Base-by-base conservation (phyloP, 2,329 filamentous ascomycete genomes). In the Phialophora chinensis region DNA sequence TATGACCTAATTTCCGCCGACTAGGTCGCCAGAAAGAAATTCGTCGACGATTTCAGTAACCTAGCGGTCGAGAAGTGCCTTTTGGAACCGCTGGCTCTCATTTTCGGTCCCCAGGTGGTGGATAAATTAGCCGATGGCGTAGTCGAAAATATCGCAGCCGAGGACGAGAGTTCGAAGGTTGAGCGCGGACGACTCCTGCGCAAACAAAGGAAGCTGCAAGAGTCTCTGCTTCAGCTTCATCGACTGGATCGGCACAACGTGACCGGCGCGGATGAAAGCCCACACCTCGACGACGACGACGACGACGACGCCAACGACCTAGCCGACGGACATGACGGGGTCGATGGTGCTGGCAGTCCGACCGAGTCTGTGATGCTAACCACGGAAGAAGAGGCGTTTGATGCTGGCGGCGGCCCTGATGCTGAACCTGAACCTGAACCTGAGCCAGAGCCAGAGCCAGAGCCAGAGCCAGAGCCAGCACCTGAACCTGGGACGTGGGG, bases 41-140 rank as follows among this genome's bases (percentile, higher is more conserved):
- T 80, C 50, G 72, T 82, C 49, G 79, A 82, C 66, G 75, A 80
- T 65, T 72, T 82, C 66, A 74, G 74, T 31, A 74, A 75, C 6
- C 72, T 79, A 20, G 79, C 76, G 0, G 70, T 82, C 23, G 79
- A 81, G 71, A 61, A 70, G 4, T 73, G 73, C 27, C 71, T 79
- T 3, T 69, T 79, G 7, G 55, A 72, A 17, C 66, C 72, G 6
- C 72, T 80, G 3, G 63, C 69, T 2, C n/a, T 61, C 20, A 68
- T 79, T 25, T 74, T 79, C 50, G 69, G 62, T 17, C 74, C 77
- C 3, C 57, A 70, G 5, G 44, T 56, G 7, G 52, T 69, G 4
- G 27, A 29, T 29, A 4, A 3, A n/a, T 50, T 70, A n/a, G 67
- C 66, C 27, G 72, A 71, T 63, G 71, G 58, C 35, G 72, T 69